Conservation (phyloP, 345 rosid genomes). For the Eucalyptus melliodora region DNA sequence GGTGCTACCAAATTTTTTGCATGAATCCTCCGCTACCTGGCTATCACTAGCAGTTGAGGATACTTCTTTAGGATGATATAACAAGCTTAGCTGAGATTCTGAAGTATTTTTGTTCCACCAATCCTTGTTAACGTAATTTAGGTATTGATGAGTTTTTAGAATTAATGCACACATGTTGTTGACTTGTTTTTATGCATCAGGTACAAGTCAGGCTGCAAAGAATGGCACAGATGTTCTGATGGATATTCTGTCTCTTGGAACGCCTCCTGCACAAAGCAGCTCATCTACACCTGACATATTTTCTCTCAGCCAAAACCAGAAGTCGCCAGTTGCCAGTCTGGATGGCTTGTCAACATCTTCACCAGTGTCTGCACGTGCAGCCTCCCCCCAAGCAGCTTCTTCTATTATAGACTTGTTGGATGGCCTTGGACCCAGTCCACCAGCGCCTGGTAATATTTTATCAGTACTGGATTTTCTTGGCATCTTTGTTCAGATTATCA, state of each 20-base stretch:
- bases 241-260: slow-evolving; percentile 86
- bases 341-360: slow-evolving; percentile 42
- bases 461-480: background rate
- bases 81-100: background rate
- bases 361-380: slow-evolving; percentile 14
- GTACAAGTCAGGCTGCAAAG: slow-evolving; percentile 48
- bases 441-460: slow-evolving; percentile 40
- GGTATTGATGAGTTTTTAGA: background rate
- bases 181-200: slow-evolving; percentile 6
- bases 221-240: slow-evolving; percentile 72
- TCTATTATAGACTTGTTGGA: slow-evolving; percentile 76
- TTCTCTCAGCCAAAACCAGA: slow-evolving; percentile 32
- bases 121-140: background rate
- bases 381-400: slow-evolving; percentile 35
- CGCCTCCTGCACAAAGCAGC: slow-evolving; percentile 44
- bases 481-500: background rate
- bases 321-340: slow-evolving; percentile 17
- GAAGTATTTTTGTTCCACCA: background rate
- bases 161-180: background rate
- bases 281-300: slow-evolving; percentile 47
- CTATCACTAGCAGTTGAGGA: background rate
- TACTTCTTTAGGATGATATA: background rate
- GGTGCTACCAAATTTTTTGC: background rate
- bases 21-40: background rate
- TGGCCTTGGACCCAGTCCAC: slow-evolving; percentile 56